phyloP scores from a whole-genome alignment of 2,329 filamentous ascomycete species.

The Microsporum audouinii region DNA sequence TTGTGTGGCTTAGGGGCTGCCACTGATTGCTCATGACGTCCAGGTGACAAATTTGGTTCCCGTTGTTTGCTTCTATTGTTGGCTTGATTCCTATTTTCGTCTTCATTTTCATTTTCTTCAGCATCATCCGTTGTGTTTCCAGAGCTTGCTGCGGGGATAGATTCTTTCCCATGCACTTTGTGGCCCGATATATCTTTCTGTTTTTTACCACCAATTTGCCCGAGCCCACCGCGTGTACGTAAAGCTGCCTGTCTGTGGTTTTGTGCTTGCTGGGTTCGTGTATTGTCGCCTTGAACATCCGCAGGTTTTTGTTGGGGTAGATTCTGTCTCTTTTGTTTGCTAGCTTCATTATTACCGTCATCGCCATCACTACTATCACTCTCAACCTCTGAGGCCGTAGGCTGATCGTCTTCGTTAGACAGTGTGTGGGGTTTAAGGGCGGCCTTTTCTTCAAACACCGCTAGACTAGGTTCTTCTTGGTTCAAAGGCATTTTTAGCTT shows the following conservation, averaged over 20 bases:
- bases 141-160: not conserved
- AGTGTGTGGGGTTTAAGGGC: not conserved
- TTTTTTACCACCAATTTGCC: constrained; percentile 24
- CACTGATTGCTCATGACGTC: constrained; percentile 12
- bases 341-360: not conserved
- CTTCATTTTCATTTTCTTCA: constrained; percentile 11
- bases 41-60: not conserved
- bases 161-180: not conserved
- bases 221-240: constrained; percentile 17
- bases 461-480: not conserved
- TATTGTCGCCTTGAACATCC: not conserved
- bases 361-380: not conserved
- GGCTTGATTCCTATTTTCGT: constrained; percentile 7
- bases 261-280: constrained; percentile 7
- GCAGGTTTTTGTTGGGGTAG: not conserved
- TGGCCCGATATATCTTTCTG: constrained; percentile 16
- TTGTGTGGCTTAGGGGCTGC: constrained; percentile 15
- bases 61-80: not conserved
- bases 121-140: constrained; percentile 13
- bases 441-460: not conserved
- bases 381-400: constrained; percentile 9
- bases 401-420: not conserved
- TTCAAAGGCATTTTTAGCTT: constrained; percentile 1
- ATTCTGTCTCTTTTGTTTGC: constrained; percentile 7
- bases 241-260: not conserved